Percentiles rank a stretch among this genome's conserved stretches.
These are phyloP conservation scores for Lecanicillium sp. DNA, from an alignment of 2,329 filamentous ascomycete species.

Conservation along the genomic window DNA sequence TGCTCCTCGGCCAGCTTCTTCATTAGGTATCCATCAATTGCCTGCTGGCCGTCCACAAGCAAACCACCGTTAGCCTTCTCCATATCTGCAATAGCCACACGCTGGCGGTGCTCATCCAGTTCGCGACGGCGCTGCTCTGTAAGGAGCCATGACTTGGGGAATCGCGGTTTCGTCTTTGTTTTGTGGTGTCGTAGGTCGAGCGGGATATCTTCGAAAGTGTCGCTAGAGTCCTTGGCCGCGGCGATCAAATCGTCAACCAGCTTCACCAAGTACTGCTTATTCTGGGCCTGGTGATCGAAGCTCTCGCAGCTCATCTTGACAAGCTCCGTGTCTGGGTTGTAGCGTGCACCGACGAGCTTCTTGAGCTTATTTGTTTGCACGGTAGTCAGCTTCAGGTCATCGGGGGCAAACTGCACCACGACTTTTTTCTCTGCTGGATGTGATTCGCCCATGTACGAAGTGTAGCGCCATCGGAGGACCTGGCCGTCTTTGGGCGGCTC, in stretches of 20 bases:
- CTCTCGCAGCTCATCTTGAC: conserved; percentile 88
- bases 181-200: conserved; percentile 83
- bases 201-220: conserved; percentile 83
- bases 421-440: conserved; percentile 93
- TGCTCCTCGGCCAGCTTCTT: conserved; percentile 24
- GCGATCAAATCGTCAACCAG: conserved; percentile 63
- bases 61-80: conserved; percentile 41
- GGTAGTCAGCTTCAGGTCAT: conserved; percentile 61
- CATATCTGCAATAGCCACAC: conserved; percentile 45
- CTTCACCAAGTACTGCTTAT: conserved; percentile 89
- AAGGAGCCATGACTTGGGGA: conserved; percentile 78
- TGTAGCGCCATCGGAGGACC: conserved; percentile 90
- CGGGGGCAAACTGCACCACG: conserved; percentile 77
- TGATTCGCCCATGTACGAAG: conserved; percentile 87
- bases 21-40: conserved; percentile 31
- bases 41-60: conserved; percentile 49
- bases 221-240: conserved; percentile 67
- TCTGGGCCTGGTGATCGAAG: conserved; percentile 83
- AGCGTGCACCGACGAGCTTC: conserved; percentile 78
- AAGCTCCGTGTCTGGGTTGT: conserved; percentile 74
- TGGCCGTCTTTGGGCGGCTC: conserved; percentile 56
- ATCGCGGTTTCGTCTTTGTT: conserved; percentile 56
- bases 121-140: conserved; percentile 58
- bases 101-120: conserved; percentile 52
- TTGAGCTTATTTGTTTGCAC: conserved; percentile 70